phyloP scores from a whole-genome alignment of 2,329 filamentous ascomycete genomes.

The Colletotrichum horii region DNA sequence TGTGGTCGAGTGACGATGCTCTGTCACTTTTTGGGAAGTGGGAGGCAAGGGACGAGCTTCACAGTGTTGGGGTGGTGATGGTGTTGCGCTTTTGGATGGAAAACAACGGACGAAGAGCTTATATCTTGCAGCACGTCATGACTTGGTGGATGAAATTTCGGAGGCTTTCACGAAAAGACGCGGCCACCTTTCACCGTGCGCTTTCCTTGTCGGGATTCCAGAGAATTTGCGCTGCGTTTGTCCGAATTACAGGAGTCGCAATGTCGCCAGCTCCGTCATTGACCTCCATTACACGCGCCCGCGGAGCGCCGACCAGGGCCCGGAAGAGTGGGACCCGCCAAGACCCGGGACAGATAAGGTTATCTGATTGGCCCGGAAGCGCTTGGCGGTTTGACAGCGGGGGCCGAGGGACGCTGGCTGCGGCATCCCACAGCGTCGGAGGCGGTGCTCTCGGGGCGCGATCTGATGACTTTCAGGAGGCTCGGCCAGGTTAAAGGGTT shows the following conservation, averaged over 20 bases:
- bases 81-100: background rate
- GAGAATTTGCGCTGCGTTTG: background rate
- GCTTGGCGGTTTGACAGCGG: conserved; percentile 1
- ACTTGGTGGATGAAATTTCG: background rate
- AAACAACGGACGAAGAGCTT: conserved; percentile 6
- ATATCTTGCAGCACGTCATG: background rate
- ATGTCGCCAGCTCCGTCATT: background rate
- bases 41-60: background rate
- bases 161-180: background rate
- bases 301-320: background rate
- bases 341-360: background rate
- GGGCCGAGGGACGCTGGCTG: background rate
- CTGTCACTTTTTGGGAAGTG: background rate
- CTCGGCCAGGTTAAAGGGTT: background rate
- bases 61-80: background rate
- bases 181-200: background rate
- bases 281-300: background rate
- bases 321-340: background rate
- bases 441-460: conserved; percentile 13
- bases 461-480: background rate
- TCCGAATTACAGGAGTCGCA: background rate
- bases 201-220: background rate
- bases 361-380: background rate
- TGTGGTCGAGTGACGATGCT: background rate
- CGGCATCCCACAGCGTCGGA: background rate